Conservation (phyloP, 148 eudicot species). For the Oxyria digyna region DNA sequence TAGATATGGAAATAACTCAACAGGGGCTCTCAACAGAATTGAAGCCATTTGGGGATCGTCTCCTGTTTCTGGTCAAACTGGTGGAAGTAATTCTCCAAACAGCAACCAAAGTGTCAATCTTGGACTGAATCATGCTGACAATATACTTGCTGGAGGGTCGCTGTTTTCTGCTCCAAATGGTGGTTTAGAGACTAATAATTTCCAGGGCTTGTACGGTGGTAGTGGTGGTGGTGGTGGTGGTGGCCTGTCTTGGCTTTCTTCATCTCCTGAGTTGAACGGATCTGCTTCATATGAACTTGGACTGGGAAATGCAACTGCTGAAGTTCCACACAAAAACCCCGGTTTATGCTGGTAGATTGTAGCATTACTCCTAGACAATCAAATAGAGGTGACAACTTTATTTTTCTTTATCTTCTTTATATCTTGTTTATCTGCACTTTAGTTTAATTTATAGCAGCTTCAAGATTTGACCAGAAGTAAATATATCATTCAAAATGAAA, state of each 20-base stretch:
- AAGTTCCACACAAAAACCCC: slow-evolving; percentile 50
- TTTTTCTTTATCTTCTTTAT: not conserved
- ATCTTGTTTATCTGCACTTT: not conserved
- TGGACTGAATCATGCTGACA: slow-evolving; percentile 27
- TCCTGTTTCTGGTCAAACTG: slow-evolving; percentile 30
- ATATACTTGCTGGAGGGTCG: slow-evolving; percentile 21
- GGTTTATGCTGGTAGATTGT: slow-evolving; percentile 71
- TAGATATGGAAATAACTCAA: slow-evolving; percentile 29
- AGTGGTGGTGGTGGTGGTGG: slow-evolving; percentile 42
- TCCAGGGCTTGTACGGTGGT: slow-evolving; percentile 40
- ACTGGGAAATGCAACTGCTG: slow-evolving; percentile 48
- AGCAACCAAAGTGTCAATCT: slow-evolving; percentile 27
- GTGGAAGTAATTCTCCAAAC: slow-evolving; percentile 28
- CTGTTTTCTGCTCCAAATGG: slow-evolving; percentile 34
- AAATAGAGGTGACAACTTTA: slow-evolving; percentile 45
- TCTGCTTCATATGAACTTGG: slow-evolving; percentile 52
- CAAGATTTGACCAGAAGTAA: not conserved
- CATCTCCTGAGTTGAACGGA: slow-evolving; percentile 50
- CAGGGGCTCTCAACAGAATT: slow-evolving; percentile 29
- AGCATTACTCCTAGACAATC: slow-evolving; percentile 45
- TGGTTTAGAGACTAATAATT: slow-evolving; percentile 32
- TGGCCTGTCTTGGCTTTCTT: slow-evolving; percentile 54
- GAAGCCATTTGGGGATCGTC: slow-evolving; percentile 73
- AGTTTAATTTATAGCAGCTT: not conserved
- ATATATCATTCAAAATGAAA: not conserved